Evolutionary conservation across 192 early-diverging fungal genomes (phyloP), one percentile per base, ranked within the genome.

Genomic region (Thoreauomyces humboldtii): DNA sequence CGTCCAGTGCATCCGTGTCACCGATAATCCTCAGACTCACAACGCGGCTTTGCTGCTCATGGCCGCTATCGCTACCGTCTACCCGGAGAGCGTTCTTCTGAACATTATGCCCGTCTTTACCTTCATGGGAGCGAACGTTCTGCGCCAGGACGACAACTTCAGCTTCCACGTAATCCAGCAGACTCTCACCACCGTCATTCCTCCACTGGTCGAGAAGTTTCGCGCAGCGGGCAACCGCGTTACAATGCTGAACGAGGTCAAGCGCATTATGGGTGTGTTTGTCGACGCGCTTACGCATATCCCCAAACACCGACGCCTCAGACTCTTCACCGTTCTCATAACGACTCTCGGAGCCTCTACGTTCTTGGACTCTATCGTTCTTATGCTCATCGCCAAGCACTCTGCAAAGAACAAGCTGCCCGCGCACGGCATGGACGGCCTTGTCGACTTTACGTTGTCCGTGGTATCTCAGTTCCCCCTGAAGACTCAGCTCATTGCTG

Each of bases 101-200:
- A 91, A 93, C 73, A 89, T 94, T 50, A 96, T 98, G 89, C 92
- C 94, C 21, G 86, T 97, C 25, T 98, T 98, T 67, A 98, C 93
- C 12, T 97, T 97, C 68, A 95, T 98, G 95, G 95, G 95, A 17
- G 91, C 90, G 42, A 96, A 92, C 59, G 89, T 93, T 1, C 63
- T 98, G 60, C 86, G 89, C n/a, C 93, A 93, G 72, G 95, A 98
- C 73, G 95, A 98, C 72, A 88, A 91, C 67, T 98, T 93, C 80
- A 92, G 87, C 66, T 95, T 95, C 87, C 88, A 90, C 47, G 92
- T 97, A 4, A 96, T 98, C 61, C 88, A 92, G 57, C 87, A 77
- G 65, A 63, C 59, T 88, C 69, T 97, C 36, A 87, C 88, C 64
- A 90, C 88, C 46, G 86, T 98, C 21, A 73, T 98, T 53, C 93